Conservation (phyloP, 495 filamentous ascomycete genomes). For the Xylaria castorea region DNA sequence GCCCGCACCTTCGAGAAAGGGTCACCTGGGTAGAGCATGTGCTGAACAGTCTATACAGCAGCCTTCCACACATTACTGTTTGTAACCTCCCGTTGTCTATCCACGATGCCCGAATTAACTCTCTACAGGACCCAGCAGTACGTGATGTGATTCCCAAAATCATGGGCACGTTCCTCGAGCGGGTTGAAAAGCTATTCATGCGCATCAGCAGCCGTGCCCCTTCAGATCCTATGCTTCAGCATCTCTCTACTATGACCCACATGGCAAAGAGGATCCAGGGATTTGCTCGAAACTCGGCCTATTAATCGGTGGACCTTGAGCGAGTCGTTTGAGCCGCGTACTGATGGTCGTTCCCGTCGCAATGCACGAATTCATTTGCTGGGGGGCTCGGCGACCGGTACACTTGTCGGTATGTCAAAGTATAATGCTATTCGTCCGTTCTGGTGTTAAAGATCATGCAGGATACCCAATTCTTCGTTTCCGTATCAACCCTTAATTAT, state of each 20-base stretch:
- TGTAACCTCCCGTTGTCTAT: constrained; percentile 33
- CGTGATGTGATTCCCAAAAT: constrained; percentile 74
- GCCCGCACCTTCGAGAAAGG: constrained; percentile 66
- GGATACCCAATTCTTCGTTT: constrained; percentile 23
- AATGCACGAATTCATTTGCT: background rate
- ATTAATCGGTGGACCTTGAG: background rate
- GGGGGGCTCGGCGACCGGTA: background rate
- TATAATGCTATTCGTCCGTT: background rate
- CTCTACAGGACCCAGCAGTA: constrained; percentile 72
- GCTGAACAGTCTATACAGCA: constrained; percentile 56
- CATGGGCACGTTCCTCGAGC: constrained; percentile 73
- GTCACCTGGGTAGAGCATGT: constrained; percentile 80
- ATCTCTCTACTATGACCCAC: constrained; percentile 36
- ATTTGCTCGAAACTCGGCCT: constrained; percentile 19
- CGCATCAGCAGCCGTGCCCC: constrained; percentile 66
- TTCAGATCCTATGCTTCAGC: constrained; percentile 55
- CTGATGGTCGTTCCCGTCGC: background rate
- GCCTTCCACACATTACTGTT: constrained; percentile 54
- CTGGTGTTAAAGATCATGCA: background rate
- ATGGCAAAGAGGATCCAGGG: constrained; percentile 34
- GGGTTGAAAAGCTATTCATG: constrained; percentile 75
- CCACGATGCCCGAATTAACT: constrained; percentile 30
- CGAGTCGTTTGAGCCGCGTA: background rate
- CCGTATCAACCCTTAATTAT: constrained; percentile 8
- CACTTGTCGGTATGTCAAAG: constrained; percentile 13